These are phyloP conservation scores for Backusella macrospora DNA, from an alignment of 192 early-diverging fungal genomes.

Conservation along the genomic window DNA sequence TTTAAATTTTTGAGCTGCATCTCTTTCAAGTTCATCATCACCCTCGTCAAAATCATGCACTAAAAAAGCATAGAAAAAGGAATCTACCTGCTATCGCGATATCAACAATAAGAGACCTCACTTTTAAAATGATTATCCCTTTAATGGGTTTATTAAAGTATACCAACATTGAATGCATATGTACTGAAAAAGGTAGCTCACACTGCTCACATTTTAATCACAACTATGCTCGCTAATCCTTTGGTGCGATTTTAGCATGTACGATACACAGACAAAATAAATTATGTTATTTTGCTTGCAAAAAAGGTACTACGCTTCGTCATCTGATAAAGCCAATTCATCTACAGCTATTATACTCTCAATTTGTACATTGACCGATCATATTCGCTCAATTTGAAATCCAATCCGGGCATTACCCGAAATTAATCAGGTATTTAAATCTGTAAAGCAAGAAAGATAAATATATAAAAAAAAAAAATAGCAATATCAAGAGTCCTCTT, in stretches of 20 bases:
- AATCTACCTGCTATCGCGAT: constrained; percentile 36
- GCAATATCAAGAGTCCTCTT: too few species aligned
- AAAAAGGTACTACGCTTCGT: not conserved
- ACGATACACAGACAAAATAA: not conserved
- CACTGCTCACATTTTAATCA: too few species aligned
- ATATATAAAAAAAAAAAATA: too few species aligned
- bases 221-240: not conserved
- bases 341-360: too few species aligned
- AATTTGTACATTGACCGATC: too few species aligned
- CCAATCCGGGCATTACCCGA: too few species aligned
- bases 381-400: too few species aligned
- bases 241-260: not conserved
- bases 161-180: constrained; percentile 54
- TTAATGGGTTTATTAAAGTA: constrained; percentile 38
- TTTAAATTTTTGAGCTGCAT: not conserved
- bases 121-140: constrained; percentile 51
- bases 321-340: not conserved
- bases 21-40: not conserved
- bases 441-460: too few species aligned
- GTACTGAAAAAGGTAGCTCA: constrained; percentile 39
- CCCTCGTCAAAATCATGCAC: constrained; percentile 44
- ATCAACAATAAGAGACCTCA: constrained; percentile 62
- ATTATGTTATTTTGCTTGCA: not conserved
- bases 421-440: too few species aligned
- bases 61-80: constrained; percentile 56